Base-by-base conservation (phyloP, 1,284 basidiomycete species). In the Cryptococcus sp. region DNA sequence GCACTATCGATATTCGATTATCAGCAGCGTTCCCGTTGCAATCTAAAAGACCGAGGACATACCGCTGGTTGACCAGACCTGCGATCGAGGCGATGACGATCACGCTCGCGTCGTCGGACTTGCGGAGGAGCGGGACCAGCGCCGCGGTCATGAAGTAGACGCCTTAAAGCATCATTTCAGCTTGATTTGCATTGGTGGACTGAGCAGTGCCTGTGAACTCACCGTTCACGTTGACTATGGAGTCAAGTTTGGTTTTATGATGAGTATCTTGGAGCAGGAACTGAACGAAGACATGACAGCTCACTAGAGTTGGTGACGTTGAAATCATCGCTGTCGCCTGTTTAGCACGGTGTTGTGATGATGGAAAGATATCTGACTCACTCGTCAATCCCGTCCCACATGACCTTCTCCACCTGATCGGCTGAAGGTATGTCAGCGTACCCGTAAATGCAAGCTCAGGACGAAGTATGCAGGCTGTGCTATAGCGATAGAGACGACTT, bases 11-110 rank as follows among this genome's bases (percentile, higher is more conserved):
- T n/a, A 53, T 22, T 3, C 11, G 16, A 42, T 20, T 6, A 1
- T 50, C 48, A 30, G 35, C 19, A 38, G 11, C 15, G 39, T 16
- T 41, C 13, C 10, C n/a, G 20, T 7, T n/a, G n/a, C 38, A 19
- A 25, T 17, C n/a, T 11, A 1, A 42, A 17, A n/a, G 10, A 35
- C 6, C 39, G 27, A 17, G 2, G 10, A 54, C 58, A 38, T 41
- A 72, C 69, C 75, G 66, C 56, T 76, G 74, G 45, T 72, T 69
- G 23, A 71, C 69, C 25, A 71, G 61, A 15, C 69, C 75, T 1
- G 73, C 77, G 47, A 78, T 72, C 11, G 72, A 75, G 2, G 75
- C 70, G 45, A 78, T 77, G 48, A 75, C 68, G 55, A 75, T 58
- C n/a, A 78, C 76, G 15, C 63, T 69, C 5, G 68, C 67, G 41